Evolutionary conservation across 2,329 filamentous ascomycete genomes (phyloP).

Genomic region (Triangularia setosa): DNA sequence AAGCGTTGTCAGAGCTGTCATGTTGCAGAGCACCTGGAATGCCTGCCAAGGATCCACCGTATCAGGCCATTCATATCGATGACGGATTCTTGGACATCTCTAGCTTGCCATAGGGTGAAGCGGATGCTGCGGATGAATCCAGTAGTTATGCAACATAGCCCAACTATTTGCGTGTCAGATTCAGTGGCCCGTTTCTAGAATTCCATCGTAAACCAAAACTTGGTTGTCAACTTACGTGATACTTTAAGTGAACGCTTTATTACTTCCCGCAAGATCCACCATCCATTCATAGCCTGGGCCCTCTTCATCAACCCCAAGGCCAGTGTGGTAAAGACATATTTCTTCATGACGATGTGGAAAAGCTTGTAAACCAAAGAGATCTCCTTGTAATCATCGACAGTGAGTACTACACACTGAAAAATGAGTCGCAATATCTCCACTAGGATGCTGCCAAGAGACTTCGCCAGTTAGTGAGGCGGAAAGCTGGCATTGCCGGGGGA

Average conservation of each 20-base stretch:
- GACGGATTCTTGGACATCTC: too few species aligned
- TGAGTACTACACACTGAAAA: background rate
- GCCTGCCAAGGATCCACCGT: too few species aligned
- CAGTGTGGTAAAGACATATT: background rate
- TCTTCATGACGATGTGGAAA: background rate
- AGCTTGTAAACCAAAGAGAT: background rate
- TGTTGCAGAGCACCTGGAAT: too few species aligned
- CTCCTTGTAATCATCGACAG: background rate
- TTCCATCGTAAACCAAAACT: background rate
- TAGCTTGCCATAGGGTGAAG: too few species aligned
- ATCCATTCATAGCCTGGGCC: background rate
- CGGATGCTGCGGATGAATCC: too few species aligned
- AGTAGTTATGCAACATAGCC: background rate
- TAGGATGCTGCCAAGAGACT: background rate
- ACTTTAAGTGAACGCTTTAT: background rate
- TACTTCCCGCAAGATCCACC: background rate
- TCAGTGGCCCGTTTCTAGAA: background rate
- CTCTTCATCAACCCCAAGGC: background rate
- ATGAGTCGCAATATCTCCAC: background rate
- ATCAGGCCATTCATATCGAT: too few species aligned
- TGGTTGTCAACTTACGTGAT: too few species aligned
- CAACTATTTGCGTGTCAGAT: background rate
- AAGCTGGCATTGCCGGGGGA: too few species aligned
- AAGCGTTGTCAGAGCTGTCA: too few species aligned
- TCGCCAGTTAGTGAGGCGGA: too few species aligned